A percentile compares a stretch with the other conserved stretches of the same genome.
phyloP scores from a whole-genome alignment of 225 moss, liverwort and hornwort species.

The Climacium dendroides region DNA sequence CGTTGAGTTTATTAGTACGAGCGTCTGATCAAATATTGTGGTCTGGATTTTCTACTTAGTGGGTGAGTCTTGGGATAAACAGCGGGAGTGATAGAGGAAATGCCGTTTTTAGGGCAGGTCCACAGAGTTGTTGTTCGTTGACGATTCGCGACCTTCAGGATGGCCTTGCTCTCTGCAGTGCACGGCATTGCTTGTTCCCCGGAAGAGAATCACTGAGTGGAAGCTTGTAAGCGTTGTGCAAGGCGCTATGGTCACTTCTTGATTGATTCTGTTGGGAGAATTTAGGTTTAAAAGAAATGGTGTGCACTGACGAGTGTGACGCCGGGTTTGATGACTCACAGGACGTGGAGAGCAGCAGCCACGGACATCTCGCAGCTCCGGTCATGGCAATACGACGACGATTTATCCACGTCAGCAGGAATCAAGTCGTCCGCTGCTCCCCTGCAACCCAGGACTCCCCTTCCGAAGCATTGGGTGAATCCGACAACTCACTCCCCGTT shows the following conservation, averaged over 20 bases:
- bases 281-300: background rate
- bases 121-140: background rate
- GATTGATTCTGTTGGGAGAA: background rate
- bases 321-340: background rate
- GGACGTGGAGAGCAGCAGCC: conserved; percentile 60
- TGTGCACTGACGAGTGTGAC: background rate
- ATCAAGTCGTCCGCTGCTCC: conserved; percentile 65
- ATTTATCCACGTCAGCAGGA: conserved; percentile 39
- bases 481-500: conserved; percentile 71
- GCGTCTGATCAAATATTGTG: background rate
- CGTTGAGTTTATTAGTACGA: background rate
- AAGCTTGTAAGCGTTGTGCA: background rate
- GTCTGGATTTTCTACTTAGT: background rate
- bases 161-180: background rate
- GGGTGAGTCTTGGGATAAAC: background rate
- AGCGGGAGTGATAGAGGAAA: background rate
- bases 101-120: background rate
- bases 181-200: background rate
- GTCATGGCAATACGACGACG: conserved; percentile 67
- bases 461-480: conserved; percentile 83
- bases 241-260: background rate
- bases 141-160: background rate
- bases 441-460: conserved; percentile 67
- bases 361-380: conserved; percentile 55
- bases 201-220: background rate